A percentile compares a stretch with the other conserved stretches of the same genome.
These are phyloP conservation scores for Bathelium albidoporum DNA, from an alignment of 495 filamentous ascomycete genomes.

Conservation along the genomic window DNA sequence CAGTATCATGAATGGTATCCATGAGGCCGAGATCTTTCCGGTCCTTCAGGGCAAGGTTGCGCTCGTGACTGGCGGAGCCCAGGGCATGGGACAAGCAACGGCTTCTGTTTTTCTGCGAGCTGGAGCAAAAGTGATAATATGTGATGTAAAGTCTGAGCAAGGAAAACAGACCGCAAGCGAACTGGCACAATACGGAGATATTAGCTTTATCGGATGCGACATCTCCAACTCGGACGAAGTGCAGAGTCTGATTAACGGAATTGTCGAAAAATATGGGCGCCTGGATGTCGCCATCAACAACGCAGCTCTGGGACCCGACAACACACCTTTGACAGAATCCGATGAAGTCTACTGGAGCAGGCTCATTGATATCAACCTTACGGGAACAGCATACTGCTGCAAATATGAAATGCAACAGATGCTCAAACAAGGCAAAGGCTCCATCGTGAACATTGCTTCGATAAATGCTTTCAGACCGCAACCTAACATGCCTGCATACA, in stretches of 20 bases:
- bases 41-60: neutral
- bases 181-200: neutral
- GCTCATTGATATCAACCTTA: neutral
- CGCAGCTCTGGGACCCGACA: constrained; percentile 6
- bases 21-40: neutral
- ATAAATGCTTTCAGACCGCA: neutral
- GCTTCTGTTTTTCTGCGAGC: neutral
- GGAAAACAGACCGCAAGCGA: neutral
- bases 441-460: neutral
- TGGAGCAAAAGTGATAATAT: neutral
- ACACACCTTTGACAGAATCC: neutral
- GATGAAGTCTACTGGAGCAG: neutral
- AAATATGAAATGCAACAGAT: neutral
- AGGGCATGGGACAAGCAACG: neutral
- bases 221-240: constrained; percentile 9
- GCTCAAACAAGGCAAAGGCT: neutral
- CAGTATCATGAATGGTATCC: neutral
- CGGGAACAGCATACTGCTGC: neutral
- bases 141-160: neutral
- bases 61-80: neutral
- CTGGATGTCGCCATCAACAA: constrained; percentile 22
- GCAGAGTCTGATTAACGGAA: constrained; percentile 17
- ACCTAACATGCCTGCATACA: neutral
- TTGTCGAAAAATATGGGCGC: constrained; percentile 15
- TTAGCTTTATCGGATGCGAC: neutral